phyloP scores from a whole-genome alignment of 768 basidiomycete species.

The Dacryopinax primogenitus region DNA sequence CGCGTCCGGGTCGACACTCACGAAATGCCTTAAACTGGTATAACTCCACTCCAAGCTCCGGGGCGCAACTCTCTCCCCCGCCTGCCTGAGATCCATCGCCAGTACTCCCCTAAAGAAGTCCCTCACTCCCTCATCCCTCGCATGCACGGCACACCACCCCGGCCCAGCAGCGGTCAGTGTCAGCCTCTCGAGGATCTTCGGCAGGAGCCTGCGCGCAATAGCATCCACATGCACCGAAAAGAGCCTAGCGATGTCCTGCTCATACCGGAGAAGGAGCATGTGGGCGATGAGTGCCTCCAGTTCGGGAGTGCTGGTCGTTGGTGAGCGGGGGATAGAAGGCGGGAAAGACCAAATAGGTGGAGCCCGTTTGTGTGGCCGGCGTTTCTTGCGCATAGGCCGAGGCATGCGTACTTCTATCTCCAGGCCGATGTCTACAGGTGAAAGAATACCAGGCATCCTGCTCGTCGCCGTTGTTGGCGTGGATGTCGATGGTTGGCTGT shows the following conservation, averaged over 20 bases:
- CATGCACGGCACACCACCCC: constrained; percentile 55
- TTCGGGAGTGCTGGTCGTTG: neutral
- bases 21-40: constrained; percentile 62
- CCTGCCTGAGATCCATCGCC: constrained; percentile 65
- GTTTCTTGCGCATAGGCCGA: neutral
- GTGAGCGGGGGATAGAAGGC: neutral
- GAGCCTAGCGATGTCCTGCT: constrained; percentile 61
- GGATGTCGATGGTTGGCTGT: too few species aligned
- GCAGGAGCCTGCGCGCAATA: constrained; percentile 51
- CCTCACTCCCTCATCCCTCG: constrained; percentile 56
- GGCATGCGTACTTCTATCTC: neutral
- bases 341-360: neutral
- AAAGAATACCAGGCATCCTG: too few species aligned
- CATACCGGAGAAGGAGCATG: constrained; percentile 53
- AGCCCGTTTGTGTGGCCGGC: neutral
- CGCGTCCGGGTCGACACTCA: constrained; percentile 27
- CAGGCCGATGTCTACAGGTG: too few species aligned
- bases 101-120: constrained; percentile 59
- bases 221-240: constrained; percentile 58
- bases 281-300: constrained; percentile 36
- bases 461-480: too few species aligned
- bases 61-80: constrained; percentile 63
- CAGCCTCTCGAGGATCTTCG: constrained; percentile 55
- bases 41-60: constrained; percentile 72
- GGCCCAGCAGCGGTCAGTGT: constrained; percentile 43